Evolutionary conservation across 208 protist species (phyloP).

Genomic region (Crithidia bombi): DNA sequence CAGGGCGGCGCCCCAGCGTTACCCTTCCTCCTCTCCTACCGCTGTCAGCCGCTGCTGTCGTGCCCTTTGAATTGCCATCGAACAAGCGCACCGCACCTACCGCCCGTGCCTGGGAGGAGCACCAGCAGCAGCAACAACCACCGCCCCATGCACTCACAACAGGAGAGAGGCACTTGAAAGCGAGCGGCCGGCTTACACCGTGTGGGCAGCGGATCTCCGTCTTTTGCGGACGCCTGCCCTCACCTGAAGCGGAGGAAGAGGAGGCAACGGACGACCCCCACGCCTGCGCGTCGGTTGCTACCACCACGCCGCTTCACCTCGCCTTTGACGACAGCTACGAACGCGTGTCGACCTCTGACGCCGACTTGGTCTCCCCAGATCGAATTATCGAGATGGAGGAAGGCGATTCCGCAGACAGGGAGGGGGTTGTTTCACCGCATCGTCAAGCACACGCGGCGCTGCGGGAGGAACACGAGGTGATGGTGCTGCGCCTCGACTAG

Average conservation of each 20-base stretch:
- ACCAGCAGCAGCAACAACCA: conserved; percentile 22
- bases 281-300: not conserved
- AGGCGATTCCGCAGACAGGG: not conserved
- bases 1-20: not conserved
- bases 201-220: not conserved
- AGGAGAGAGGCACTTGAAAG: not conserved
- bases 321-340: conserved; percentile 1
- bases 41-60: conserved; percentile 15
- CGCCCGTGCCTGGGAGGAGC: conserved; percentile 30
- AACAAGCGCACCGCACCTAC: conserved; percentile 27
- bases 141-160: not conserved
- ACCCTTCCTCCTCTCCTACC: conserved; percentile 2
- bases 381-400: not conserved
- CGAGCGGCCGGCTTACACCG: not conserved
- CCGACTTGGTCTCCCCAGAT: conserved; percentile 3
- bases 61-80: conserved; percentile 33
- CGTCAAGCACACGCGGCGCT: not conserved
- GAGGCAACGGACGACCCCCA: not conserved
- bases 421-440: not conserved
- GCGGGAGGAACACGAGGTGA: conserved; percentile 15
- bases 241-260: not conserved
- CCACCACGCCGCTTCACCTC: not conserved
- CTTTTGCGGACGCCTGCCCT: conserved; percentile 1
- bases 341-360: not conserved
- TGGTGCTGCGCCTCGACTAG: conserved; percentile 24